Conservation (phyloP, 1,284 basidiomycete genomes). For the Cryptococcus sp. region DNA sequence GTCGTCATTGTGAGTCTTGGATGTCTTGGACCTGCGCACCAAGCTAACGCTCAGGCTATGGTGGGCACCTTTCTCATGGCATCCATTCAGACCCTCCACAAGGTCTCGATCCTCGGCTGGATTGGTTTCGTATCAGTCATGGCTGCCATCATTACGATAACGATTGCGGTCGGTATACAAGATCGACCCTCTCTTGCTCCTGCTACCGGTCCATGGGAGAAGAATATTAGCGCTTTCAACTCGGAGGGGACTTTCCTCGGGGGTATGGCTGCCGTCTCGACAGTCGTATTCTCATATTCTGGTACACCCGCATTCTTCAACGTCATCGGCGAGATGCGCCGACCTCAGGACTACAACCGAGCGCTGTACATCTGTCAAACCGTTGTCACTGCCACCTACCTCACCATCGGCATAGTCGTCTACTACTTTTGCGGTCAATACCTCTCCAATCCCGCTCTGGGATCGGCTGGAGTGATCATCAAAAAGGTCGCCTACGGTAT, state of each 20-base stretch:
- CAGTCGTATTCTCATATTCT: constrained; percentile 39
- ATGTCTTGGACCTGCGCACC: too few relatives aligned
- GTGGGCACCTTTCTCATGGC: constrained; percentile 32
- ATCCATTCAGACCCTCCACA: constrained; percentile 41
- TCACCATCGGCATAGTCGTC: constrained; percentile 26
- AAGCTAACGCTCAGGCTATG: constrained; percentile 12
- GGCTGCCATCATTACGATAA: constrained; percentile 41
- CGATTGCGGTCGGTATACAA: constrained; percentile 44
- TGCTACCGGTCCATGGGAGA: constrained; percentile 26
- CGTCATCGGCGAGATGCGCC: constrained; percentile 12
- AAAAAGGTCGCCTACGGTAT: constrained; percentile 40
- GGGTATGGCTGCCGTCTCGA: constrained; percentile 40
- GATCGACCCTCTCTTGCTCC: constrained; percentile 36
- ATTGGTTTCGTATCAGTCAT: constrained; percentile 29
- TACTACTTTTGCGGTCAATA: constrained; percentile 40
- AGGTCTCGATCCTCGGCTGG: constrained; percentile 45
- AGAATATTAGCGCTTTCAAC: constrained; percentile 21
- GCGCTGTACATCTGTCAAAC: constrained; percentile 21
- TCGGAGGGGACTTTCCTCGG: constrained; percentile 29
- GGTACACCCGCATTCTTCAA: constrained; percentile 15
- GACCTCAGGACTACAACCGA: constrained; percentile 27
- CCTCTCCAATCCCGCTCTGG: constrained; percentile 46
- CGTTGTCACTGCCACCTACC: constrained; percentile 33
- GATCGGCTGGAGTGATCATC: constrained; percentile 44
- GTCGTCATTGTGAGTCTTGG: constrained; percentile 21